Evolutionary conservation across 2,329 filamentous ascomycete species (phyloP), one percentile per base, ranked within the genome.

Genomic region (Anisogramma anomala): DNA sequence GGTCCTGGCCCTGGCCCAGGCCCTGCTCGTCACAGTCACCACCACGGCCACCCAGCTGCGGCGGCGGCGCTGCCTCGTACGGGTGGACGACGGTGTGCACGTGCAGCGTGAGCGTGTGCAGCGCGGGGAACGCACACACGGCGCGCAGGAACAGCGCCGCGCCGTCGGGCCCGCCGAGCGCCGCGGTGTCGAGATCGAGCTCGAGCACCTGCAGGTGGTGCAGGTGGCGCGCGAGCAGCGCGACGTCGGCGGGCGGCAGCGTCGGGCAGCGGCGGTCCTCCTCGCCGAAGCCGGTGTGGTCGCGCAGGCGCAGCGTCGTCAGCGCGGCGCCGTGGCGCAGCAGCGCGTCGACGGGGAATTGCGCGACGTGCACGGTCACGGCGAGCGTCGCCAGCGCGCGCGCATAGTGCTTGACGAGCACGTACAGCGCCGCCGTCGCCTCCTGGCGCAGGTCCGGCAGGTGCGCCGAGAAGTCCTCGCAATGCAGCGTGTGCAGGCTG

Each of bases 401-500:
- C 13, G 69, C 58, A 45, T 64, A 52, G 25, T 58, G 48, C 32
- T 51, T 54, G n/a, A 69, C 52, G 2, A 71, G 52, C 3, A 48
- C 3, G 42, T 63, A 58, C n/a, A 70, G 51, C 5, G 55, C 49
- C 15, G 49, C 34, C 0, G 68, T 69, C 0, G 62, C 62, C 26
- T 68, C 62, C 13, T 52, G 51, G 19, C 62, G 58, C 19, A 51
- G 50, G 36, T 67, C 58, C 28, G 40, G 27, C 1, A 55, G 51
- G 48, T 68, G 63, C 3, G 63, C 59, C 43, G 59, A 66, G 41
- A 60, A 65, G 45, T 71, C 68, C n/a, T 69, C 64, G 18, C 63
- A 58, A 10, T 59, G 58, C 2, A 72, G 52, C 1, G 50, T 55
- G 10, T 57, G 55, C 1, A 72, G 54, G 3, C 49, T 46, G 4